Base-by-base conservation (phyloP, 768 basidiomycete genomes). In the Obba rivulosa region DNA sequence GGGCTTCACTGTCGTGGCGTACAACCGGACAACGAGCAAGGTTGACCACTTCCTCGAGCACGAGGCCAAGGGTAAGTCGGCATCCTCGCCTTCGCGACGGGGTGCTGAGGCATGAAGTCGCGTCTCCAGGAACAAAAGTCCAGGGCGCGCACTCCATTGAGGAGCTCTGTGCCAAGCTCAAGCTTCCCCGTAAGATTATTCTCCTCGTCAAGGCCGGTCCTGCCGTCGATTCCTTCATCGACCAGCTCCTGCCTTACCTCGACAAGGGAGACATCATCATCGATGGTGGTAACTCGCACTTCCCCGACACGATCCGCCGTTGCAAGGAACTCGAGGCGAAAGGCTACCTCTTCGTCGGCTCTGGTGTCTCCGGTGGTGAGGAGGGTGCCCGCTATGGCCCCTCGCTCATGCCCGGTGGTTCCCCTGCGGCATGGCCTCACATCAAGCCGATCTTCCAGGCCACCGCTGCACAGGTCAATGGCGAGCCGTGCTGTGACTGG, bases 361-460 rank as follows among this genome's bases (percentile, higher is more conserved):
- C 92, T 48, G 96, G 96, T 76, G 96, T 99, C 41, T 98, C 95
- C 42, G 96, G 96, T 61, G 96, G 96, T 70, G 96, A 99, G 72
- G 96, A 98, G 70, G 96, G 96, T 69, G 96, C 96, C 54, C 85
- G 96, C 48, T 63, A 95, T 65, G 96, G 96, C 39, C 96, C 96
- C 49, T 97, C 94, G 42, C 83, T 99, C 68, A 99, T 99, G 96
- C 96, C 96, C 52, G 96, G 96, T 75, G 96, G 96, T 60, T 91
- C 89, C 35, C 62, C 81, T 43, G 87, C 82, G 56, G 96, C 96
- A 25, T 99, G 96, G 96, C 92, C 92, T 21, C 77, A 79, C 57
- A 97, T 99, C 74, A 94, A 97, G 78, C 80, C 91, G 54, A 98
- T 99, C 63, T 99, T 99, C 86, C 96, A 99, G 74, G 90, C 90